Base-by-base conservation (phyloP, 2,329 filamentous ascomycete species). In the Phoma herbarum region DNA sequence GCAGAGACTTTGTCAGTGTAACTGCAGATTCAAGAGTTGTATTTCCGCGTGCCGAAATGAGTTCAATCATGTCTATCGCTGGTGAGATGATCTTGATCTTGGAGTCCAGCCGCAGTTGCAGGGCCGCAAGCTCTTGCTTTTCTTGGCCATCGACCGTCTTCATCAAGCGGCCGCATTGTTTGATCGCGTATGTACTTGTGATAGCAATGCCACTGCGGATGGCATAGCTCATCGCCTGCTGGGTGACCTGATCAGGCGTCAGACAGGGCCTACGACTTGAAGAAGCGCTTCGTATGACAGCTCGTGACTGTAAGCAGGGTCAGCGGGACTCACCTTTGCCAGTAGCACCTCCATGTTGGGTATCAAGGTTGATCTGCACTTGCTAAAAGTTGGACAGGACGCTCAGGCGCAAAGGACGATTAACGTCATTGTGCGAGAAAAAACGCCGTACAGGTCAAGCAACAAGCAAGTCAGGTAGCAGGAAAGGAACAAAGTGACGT, bases 51-150 rank as follows among this genome's bases (percentile, higher is more conserved):
- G 89, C 89, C 60, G 89, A 88, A 67, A 95, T 95, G 68, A 97
- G 85, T 75, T 97, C 92, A 68, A 97, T 92, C 82, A 97, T 88
- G 74, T 97, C 92, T 70, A 96, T 94, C 10, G 92, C 91, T 0
- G 93, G 93, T 11, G 92, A 93, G 44, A 97, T 88, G 64, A 97
- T 92, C 88, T 88, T 90, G 69, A 98, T 97, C 76, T 97, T 98
- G 76, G 85, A 88, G 68, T 96, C 87, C 4, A 98, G 83, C 1
- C 89, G 85, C 52, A 87, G 83, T 71, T 96, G 92, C 12, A 97
- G 80, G 2, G 80, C 77, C 56, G 86, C 83, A 5, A 98, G 83
- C 74, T 97, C 91, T 59, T 90, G 85, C 48, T 90, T 84, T 26
- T 88, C 84, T 66, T 84, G 85, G 69, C 93, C 86, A 29, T 59